A percentile compares a stretch with the other conserved stretches of the same genome.
These are phyloP conservation scores for Cymbopogon flexuosus DNA, from an alignment of 202 grass and related monocot species.

Conservation along the genomic window DNA sequence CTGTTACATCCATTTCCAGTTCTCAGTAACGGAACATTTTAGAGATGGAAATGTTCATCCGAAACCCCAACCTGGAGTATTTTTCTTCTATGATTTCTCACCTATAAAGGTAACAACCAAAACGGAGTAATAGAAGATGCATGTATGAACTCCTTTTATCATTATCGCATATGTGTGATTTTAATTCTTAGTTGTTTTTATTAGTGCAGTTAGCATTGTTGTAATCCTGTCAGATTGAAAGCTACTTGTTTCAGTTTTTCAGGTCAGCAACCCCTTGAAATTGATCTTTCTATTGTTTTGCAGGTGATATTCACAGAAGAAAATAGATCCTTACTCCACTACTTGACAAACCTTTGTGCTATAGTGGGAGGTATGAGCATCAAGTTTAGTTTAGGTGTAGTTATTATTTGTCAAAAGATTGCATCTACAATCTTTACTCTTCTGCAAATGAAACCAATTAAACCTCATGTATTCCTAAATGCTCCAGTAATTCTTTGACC, in stretches of 20 bases:
- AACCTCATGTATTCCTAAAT: neutral
- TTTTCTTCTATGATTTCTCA: conserved; percentile 98
- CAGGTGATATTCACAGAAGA: conserved; percentile 94
- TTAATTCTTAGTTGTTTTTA: neutral
- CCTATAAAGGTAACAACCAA: conserved; percentile 81
- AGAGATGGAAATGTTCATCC: conserved; percentile 66
- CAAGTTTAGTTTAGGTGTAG: conserved; percentile 18
- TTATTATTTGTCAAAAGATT: neutral
- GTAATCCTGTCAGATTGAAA: neutral
- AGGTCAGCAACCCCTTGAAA: neutral
- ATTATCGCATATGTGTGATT: neutral
- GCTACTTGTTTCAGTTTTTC: neutral
- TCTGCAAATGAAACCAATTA: neutral
- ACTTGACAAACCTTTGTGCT: conserved; percentile 83
- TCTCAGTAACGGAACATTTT: conserved; percentile 92
- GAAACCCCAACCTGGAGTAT: conserved; percentile 66
- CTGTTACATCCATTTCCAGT: conserved; percentile 48
- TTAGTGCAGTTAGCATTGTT: neutral
- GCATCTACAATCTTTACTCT: neutral
- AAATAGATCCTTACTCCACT: conserved; percentile 77
- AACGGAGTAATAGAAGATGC: neutral
- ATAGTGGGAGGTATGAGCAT: conserved; percentile 70
- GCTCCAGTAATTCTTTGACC: neutral
- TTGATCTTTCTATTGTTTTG: conserved; percentile 35
- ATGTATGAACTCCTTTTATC: neutral